Conservation (phyloP, 306 rosid genomes). For the Gastrolobium villosum region DNA sequence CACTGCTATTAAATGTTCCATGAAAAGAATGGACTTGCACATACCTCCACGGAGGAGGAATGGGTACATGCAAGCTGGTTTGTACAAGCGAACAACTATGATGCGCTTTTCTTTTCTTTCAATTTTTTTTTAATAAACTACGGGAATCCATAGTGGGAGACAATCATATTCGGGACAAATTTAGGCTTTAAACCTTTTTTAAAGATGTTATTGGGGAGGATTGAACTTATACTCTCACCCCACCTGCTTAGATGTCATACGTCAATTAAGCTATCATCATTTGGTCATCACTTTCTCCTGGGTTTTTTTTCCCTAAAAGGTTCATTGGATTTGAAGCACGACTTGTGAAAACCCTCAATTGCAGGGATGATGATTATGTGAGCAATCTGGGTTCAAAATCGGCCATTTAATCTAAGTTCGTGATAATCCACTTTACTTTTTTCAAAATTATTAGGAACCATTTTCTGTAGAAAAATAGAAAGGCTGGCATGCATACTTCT, state of each 20-base stretch:
- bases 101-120: constrained; percentile 46
- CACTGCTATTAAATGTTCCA: constrained; percentile 63
- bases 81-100: constrained; percentile 69
- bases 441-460: too few relatives aligned
- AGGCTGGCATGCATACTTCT: too few relatives aligned
- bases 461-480: too few relatives aligned
- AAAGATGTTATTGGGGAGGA: too few relatives aligned
- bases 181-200: too few relatives aligned
- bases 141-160: too few relatives aligned
- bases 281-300: background rate
- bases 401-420: constrained; percentile 63
- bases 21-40: constrained; percentile 57
- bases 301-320: constrained; percentile 26
- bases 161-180: too few relatives aligned
- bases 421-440: too few relatives aligned
- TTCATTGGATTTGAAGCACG: constrained; percentile 48
- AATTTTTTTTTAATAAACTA: too few relatives aligned
- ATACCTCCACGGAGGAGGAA: constrained; percentile 81
- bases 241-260: too few relatives aligned
- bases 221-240: too few relatives aligned
- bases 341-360: constrained; percentile 37
- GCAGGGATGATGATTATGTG: constrained; percentile 37
- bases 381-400: constrained; percentile 51
- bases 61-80: constrained; percentile 60
- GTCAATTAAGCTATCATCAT: too few relatives aligned